A percentile compares a stretch with the other conserved stretches of the same genome.
phyloP scores from a whole-genome alignment of 2,329 filamentous ascomycete genomes.

The Madurella fahalii region DNA sequence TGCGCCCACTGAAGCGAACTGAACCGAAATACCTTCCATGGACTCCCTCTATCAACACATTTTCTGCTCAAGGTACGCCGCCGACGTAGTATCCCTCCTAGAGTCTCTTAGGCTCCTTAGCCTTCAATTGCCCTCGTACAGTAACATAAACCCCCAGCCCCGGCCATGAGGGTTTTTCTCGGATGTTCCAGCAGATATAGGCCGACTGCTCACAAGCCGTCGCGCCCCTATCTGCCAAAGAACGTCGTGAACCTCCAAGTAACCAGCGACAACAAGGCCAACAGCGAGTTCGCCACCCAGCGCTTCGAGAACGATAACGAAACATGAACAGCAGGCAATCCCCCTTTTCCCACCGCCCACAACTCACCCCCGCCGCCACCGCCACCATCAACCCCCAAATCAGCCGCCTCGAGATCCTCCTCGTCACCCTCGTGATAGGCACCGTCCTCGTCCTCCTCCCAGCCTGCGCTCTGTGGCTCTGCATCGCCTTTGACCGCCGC shows the following conservation, averaged over 20 bases:
- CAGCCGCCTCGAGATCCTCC: constrained; percentile 30
- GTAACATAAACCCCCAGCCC: too few species aligned
- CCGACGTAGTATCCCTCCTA: too few species aligned
- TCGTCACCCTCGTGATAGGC: constrained; percentile 29
- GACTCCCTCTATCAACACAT: too few species aligned
- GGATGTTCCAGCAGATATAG: neutral
- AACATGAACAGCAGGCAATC: neutral
- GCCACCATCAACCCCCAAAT: neutral
- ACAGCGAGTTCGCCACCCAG: neutral
- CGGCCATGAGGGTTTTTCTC: neutral
- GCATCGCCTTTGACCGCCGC: constrained; percentile 27
- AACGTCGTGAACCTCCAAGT: neutral
- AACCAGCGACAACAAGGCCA: neutral
- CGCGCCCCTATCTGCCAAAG: constrained; percentile 1
- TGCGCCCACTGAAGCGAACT: too few species aligned
- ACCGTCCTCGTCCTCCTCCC: constrained; percentile 33
- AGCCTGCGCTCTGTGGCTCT: constrained; percentile 31
- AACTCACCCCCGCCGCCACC: neutral
- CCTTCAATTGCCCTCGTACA: too few species aligned
- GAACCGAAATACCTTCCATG: too few species aligned
- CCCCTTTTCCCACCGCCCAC: neutral
- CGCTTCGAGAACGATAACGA: neutral
- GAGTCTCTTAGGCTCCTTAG: too few species aligned
- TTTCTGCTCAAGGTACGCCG: too few species aligned
- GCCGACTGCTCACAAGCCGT: constrained; percentile 11